Evolutionary conservation across 768 basidiomycete genomes (phyloP).

Genomic region (Russula compacta): DNA sequence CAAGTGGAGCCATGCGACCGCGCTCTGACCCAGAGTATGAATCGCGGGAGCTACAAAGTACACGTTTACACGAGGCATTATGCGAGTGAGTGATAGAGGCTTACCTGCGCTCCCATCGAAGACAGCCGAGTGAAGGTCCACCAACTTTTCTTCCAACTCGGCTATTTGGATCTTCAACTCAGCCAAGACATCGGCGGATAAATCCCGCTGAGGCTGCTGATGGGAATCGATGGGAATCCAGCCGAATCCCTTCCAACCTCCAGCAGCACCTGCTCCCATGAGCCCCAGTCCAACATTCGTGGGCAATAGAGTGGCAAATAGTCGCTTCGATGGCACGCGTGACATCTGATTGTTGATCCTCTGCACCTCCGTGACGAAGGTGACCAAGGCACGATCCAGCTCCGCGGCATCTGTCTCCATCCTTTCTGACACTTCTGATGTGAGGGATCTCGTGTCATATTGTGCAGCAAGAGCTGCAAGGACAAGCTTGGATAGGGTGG

Average conservation of each 20-base stretch:
- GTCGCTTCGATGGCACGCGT: conserved; percentile 36
- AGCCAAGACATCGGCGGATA: conserved; percentile 39
- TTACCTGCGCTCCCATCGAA: conserved; percentile 20
- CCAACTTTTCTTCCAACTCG: conserved; percentile 44
- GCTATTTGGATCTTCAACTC: conserved; percentile 43
- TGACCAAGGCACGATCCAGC: conserved; percentile 58
- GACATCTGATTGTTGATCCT: conserved; percentile 35
- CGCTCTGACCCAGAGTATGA: conserved; percentile 36
- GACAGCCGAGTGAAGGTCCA: conserved; percentile 22
- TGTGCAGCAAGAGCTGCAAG: conserved; percentile 86
- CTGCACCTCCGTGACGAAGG: conserved; percentile 66
- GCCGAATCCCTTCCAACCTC: conserved; percentile 78
- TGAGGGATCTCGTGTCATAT: conserved; percentile 60
- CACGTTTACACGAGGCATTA: background rate
- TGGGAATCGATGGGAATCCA: conserved; percentile 53
- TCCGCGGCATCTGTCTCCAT: conserved; percentile 72
- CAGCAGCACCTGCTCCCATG: conserved; percentile 72
- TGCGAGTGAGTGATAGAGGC: background rate
- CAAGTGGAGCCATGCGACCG: conserved; percentile 46
- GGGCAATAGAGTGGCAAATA: conserved; percentile 53
- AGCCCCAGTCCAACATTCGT: conserved; percentile 64
- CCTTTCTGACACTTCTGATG: conserved; percentile 54
- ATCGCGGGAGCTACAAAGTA: conserved; percentile 22
- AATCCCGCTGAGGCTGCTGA: conserved; percentile 36
- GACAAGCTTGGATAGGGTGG: conserved; percentile 82